Evolutionary conservation across 2,329 filamentous ascomycete species (phyloP).

Genomic region (Ophiocordyceps sinensis): DNA sequence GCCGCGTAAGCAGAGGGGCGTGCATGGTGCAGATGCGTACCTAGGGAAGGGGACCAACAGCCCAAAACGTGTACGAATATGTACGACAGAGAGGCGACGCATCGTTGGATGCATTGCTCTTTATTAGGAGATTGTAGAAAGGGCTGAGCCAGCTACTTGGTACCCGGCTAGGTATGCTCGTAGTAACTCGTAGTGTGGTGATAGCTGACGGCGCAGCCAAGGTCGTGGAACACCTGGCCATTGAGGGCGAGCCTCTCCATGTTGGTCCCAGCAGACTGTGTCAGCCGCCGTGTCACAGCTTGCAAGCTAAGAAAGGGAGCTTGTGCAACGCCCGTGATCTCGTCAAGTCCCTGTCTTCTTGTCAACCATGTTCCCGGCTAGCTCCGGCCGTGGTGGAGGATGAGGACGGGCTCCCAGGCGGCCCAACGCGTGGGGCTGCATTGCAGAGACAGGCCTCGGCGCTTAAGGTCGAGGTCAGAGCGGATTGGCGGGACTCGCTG

Average conservation of each 20-base stretch:
- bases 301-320: not conserved
- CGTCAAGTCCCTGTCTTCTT: not conserved
- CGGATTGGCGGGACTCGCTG: slow-evolving; percentile 18
- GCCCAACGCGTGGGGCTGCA: slow-evolving; percentile 28
- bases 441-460: slow-evolving; percentile 37
- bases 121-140: not conserved
- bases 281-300: not conserved
- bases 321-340: slow-evolving; percentile 1
- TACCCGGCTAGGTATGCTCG: too few relatives aligned
- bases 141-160: not conserved
- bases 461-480: slow-evolving; percentile 29
- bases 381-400: slow-evolving; percentile 9
- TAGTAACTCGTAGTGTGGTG: too few relatives aligned
- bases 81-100: too few relatives aligned
- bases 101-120: not conserved
- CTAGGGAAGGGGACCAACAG: not conserved
- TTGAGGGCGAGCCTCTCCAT: not conserved
- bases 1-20: not conserved
- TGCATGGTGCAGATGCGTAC: not conserved
- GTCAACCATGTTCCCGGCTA: too few relatives aligned
- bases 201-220: not conserved
- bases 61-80: not conserved
- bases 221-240: not conserved
- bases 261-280: not conserved
- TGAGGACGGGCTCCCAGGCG: slow-evolving; percentile 3